Evolutionary conservation across 208 protist species (phyloP).

Genomic region (Wallacemonas rigidus): DNA sequence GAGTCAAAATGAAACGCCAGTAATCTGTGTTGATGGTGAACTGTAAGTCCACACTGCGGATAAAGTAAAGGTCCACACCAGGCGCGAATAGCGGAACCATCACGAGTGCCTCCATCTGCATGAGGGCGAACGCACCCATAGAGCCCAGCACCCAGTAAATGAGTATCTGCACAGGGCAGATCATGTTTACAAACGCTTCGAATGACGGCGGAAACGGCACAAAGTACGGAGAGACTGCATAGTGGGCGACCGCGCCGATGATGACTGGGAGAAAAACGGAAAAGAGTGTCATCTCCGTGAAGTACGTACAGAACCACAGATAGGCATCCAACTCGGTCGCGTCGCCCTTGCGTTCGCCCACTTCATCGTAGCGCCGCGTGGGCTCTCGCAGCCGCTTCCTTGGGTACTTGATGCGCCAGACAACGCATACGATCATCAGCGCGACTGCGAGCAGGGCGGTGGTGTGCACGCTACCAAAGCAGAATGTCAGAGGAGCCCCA

Average conservation of each 20-base stretch:
- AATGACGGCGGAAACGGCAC: conserved; percentile 37
- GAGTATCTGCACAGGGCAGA: conserved; percentile 44
- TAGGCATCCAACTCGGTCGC: conserved; percentile 37
- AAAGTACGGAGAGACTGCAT: conserved; percentile 57
- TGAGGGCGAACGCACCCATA: conserved; percentile 46
- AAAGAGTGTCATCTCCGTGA: conserved; percentile 56
- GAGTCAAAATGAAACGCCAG: conserved; percentile 62
- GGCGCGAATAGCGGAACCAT: conserved; percentile 71
- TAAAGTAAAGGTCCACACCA: conserved; percentile 82
- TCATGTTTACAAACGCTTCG: conserved; percentile 28
- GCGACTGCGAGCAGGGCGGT: conserved; percentile 17
- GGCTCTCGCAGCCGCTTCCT: conserved; percentile 35
- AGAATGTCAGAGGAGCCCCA: conserved; percentile 25
- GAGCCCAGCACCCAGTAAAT: conserved; percentile 67
- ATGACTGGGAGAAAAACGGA: conserved; percentile 44
- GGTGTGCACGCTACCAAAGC: conserved; percentile 30
- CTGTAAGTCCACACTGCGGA: conserved; percentile 64
- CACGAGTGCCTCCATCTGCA: conserved; percentile 51
- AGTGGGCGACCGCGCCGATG: conserved; percentile 63
- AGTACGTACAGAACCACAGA: conserved; percentile 56
- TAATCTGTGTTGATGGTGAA: conserved; percentile 48
- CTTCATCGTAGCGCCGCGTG: conserved; percentile 54
- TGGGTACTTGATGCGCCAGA: conserved; percentile 34
- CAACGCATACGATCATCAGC: conserved; percentile 16
- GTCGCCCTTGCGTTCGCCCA: conserved; percentile 35